These are phyloP conservation scores for Phytophthora pseudosyringae DNA, from an alignment of 352 stramenopile genomes.

Conservation along the genomic window DNA sequence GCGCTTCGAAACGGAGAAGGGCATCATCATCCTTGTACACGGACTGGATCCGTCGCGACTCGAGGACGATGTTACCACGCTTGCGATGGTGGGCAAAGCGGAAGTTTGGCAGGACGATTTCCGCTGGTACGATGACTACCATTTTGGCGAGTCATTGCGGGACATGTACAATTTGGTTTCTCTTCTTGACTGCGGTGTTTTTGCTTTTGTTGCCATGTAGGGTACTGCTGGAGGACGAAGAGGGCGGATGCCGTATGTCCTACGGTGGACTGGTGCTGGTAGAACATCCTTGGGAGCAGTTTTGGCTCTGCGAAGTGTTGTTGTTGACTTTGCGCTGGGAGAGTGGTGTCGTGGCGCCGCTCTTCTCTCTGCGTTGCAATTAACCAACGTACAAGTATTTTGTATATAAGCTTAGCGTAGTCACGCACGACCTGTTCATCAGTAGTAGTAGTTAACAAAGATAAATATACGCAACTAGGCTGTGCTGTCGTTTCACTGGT, in stretches of 20 bases:
- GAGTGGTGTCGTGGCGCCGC: slow-evolving; percentile 45
- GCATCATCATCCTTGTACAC: slow-evolving; percentile 44
- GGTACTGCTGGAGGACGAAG: slow-evolving; percentile 49
- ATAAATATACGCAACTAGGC: neutral
- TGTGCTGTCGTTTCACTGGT: neutral
- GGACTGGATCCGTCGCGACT: slow-evolving; percentile 44
- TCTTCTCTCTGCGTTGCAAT: slow-evolving; percentile 50
- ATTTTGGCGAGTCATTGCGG: neutral
- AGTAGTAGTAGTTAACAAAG: neutral
- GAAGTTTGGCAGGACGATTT: slow-evolving; percentile 54
- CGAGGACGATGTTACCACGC: slow-evolving; percentile 44
- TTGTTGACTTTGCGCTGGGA: slow-evolving; percentile 54
- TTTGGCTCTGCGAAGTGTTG: slow-evolving; percentile 64
- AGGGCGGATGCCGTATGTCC: slow-evolving; percentile 43
- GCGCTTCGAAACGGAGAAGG: slow-evolving; percentile 53
- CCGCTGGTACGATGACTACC: slow-evolving; percentile 32
- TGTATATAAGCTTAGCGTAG: too few relatives aligned
- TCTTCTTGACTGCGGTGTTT: neutral
- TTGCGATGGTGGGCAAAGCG: slow-evolving; percentile 46
- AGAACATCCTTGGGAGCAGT: slow-evolving; percentile 46
- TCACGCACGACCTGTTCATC: neutral
- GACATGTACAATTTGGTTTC: neutral
- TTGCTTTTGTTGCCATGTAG: slow-evolving; percentile 22
- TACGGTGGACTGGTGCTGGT: slow-evolving; percentile 44
- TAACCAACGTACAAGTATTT: slow-evolving; percentile 9